phyloP scores from a whole-genome alignment of 495 filamentous ascomycete species.

The Penicillium pulvis region DNA sequence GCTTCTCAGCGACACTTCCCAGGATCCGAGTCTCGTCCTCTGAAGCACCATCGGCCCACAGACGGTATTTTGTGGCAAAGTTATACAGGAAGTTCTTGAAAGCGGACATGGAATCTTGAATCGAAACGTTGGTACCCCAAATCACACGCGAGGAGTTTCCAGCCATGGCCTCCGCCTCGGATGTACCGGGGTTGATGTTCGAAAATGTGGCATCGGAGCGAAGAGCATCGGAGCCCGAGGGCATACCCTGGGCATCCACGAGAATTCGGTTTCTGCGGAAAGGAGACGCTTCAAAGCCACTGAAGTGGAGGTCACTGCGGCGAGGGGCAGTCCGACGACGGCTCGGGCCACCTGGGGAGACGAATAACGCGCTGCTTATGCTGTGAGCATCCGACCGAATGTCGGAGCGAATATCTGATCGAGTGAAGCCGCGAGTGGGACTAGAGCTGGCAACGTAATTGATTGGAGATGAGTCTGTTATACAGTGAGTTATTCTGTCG shows the following conservation, averaged over 20 bases:
- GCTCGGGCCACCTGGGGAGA: slow-evolving; percentile 60
- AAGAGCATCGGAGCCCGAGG: slow-evolving; percentile 55
- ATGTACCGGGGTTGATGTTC: slow-evolving; percentile 83
- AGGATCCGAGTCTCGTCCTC: slow-evolving; percentile 69
- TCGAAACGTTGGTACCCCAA: slow-evolving; percentile 97
- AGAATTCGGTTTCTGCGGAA: slow-evolving; percentile 70
- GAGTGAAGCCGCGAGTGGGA: slow-evolving; percentile 55
- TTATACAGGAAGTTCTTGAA: slow-evolving; percentile 92
- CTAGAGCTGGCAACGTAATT: slow-evolving; percentile 87
- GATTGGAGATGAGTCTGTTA: slow-evolving; percentile 83
- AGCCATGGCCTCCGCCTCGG: slow-evolving; percentile 85
- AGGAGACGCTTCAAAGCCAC: slow-evolving; percentile 66
- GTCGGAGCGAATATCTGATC: slow-evolving; percentile 52
- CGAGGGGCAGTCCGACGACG: slow-evolving; percentile 52
- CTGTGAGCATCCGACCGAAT: slow-evolving; percentile 64
- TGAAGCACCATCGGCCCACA: slow-evolving; percentile 82
- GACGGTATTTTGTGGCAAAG: slow-evolving; percentile 88
- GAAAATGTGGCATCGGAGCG: slow-evolving; percentile 85
- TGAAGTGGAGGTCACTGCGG: slow-evolving; percentile 82
- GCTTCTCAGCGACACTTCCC: slow-evolving; percentile 60
- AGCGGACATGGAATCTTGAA: slow-evolving; percentile 79
- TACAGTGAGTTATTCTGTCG: slow-evolving; percentile 6
- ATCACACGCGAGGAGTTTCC: slow-evolving; percentile 80
- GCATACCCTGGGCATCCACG: slow-evolving; percentile 78
- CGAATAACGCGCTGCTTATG: slow-evolving; percentile 84